phyloP scores from a whole-genome alignment of 768 basidiomycete species.

The Epithele typhae region DNA sequence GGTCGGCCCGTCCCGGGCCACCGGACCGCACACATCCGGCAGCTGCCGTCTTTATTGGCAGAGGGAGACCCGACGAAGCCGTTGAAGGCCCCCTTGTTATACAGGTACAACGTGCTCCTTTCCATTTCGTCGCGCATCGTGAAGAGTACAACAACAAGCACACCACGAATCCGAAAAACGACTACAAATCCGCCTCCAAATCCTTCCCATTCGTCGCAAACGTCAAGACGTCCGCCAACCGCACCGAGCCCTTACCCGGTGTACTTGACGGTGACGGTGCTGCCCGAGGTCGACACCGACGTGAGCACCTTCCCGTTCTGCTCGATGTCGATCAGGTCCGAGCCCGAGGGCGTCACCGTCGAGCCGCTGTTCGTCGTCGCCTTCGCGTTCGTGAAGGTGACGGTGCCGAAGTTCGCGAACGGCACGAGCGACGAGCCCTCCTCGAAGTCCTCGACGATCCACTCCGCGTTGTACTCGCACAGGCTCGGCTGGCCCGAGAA shows the following conservation, averaged over 20 bases:
- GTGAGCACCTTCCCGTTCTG: slow-evolving; percentile 30
- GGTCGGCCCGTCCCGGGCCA: no score
- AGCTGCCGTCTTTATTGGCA: no score
- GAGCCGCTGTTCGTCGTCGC: slow-evolving; percentile 25
- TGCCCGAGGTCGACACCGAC: slow-evolving; percentile 20
- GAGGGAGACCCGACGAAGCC: no score
- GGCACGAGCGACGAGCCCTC: slow-evolving; percentile 24
- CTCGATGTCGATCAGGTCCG: slow-evolving; percentile 33
- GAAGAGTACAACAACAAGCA: no score
- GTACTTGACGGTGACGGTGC: slow-evolving; percentile 25
- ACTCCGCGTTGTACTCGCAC: slow-evolving; percentile 33
- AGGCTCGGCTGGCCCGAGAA: slow-evolving; percentile 26
- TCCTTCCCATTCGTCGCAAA: neutral
- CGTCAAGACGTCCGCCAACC: neutral
- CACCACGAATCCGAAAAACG: no score
- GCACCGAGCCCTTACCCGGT: neutral
- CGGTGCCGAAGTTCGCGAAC: slow-evolving; percentile 35
- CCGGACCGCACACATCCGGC: no score
- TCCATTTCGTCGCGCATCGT: no score
- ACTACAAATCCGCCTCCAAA: neutral
- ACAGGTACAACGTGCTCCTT: no score
- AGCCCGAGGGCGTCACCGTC: slow-evolving; percentile 22
- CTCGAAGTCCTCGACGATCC: slow-evolving; percentile 34
- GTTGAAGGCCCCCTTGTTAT: no score
- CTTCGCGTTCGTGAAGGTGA: slow-evolving; percentile 30